Percentiles rank a stretch among this genome's conserved stretches.
Conservation (phyloP, 306 rosid genomes). For the Senna siamea region DNA sequence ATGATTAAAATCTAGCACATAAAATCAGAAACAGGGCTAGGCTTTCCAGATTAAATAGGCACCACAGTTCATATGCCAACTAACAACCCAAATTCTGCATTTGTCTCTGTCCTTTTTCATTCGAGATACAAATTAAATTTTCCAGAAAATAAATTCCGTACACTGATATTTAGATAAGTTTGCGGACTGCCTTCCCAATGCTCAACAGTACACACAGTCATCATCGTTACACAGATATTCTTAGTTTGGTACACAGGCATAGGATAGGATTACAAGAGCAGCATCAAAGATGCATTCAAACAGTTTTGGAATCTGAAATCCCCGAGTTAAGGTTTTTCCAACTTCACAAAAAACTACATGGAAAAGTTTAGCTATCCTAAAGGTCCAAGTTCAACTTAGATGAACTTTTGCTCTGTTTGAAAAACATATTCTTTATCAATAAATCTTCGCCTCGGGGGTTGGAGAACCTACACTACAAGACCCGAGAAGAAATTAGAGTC, state of each 20-base stretch:
- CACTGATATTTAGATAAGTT: background rate
- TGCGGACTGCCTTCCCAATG: background rate
- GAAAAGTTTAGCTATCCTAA: background rate
- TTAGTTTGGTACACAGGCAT: background rate
- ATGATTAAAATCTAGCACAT: slow-evolving; percentile 1
- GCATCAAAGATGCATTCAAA: background rate
- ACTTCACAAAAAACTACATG: background rate
- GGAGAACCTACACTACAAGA: background rate
- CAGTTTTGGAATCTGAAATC: background rate
- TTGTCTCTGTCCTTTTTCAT: background rate
- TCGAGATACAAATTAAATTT: slow-evolving; percentile 3
- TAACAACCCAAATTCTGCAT: background rate
- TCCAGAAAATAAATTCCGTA: background rate
- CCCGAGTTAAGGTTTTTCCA: background rate
- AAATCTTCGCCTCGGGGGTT: background rate
- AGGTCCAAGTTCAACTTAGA: background rate
- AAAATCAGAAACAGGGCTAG: background rate
- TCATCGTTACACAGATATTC: background rate
- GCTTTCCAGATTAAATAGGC: background rate
- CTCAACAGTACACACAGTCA: background rate
- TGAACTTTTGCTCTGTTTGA: background rate
- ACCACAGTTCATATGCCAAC: background rate
- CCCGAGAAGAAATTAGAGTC: background rate
- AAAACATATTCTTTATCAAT: background rate
- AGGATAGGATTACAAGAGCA: background rate